A percentile compares a stretch with the other conserved stretches of the same genome.
phyloP scores from a whole-genome alignment of 371 early-diverging fungal genomes.

The Mortierella sp. region DNA sequence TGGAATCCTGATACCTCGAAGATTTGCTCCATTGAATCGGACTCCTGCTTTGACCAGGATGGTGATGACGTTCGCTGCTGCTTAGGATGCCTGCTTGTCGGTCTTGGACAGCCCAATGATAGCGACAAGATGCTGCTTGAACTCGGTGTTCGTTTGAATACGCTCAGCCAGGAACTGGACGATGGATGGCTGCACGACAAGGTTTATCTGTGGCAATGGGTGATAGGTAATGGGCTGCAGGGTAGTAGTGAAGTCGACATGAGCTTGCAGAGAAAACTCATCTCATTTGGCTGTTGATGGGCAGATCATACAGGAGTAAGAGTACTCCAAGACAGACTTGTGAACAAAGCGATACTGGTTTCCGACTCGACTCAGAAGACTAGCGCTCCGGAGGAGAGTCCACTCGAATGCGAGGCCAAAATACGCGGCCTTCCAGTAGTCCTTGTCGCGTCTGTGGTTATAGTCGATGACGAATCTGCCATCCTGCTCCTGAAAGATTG shows the following conservation, averaged over 20 bases:
- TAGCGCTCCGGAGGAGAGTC: neutral
- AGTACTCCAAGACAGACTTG: constrained; percentile 21
- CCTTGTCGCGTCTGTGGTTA: neutral
- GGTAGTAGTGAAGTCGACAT: neutral
- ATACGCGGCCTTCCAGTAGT: constrained; percentile 5
- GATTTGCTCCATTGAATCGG: constrained; percentile 2
- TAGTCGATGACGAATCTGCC: constrained; percentile 9
- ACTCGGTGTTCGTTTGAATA: neutral
- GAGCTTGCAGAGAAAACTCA: neutral
- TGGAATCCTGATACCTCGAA: constrained; percentile 8
- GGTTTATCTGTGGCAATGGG: neutral
- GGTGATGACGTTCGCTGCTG: constrained; percentile 19
- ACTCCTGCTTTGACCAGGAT: constrained; percentile 21
- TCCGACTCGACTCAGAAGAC: constrained; percentile 11
- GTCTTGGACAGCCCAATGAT: neutral
- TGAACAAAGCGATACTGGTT: constrained; percentile 26
- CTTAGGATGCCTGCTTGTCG: neutral
- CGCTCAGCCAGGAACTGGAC: constrained; percentile 12
- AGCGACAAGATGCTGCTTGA: neutral
- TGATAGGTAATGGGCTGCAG: neutral
- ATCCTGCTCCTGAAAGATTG: constrained; percentile 13
- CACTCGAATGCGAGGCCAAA: neutral
- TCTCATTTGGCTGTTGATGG: neutral
- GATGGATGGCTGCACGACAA: constrained; percentile 22
- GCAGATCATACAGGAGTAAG: neutral